Evolutionary conservation across 768 basidiomycete genomes (phyloP).

Genomic region (Pisolithus albus): DNA sequence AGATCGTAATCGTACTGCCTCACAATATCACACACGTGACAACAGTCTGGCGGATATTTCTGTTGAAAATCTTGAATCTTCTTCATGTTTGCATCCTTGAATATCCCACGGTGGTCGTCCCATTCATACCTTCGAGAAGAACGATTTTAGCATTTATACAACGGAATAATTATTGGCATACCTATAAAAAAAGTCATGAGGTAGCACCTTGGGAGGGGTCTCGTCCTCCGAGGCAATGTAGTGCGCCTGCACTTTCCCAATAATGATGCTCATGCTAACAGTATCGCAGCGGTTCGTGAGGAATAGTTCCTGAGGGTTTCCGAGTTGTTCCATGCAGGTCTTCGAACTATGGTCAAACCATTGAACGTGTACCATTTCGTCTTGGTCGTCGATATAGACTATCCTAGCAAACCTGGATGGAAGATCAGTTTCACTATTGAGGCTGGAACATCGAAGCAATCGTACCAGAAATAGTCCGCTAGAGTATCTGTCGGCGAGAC

Average conservation of each 20-base stretch:
- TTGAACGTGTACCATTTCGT: conserved; percentile 51
- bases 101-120: conserved; percentile 38
- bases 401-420: conserved; percentile 61
- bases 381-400: conserved; percentile 40
- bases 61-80: conserved; percentile 8
- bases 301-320: conserved; percentile 60
- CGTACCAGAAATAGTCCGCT: conserved; percentile 60
- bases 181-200: conserved; percentile 54
- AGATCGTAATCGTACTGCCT: conserved; percentile 29
- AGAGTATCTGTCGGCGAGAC: conserved; percentile 36
- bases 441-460: not conserved
- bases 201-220: conserved; percentile 18
- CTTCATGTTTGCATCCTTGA: conserved; percentile 34
- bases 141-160: not conserved
- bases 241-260: conserved; percentile 44
- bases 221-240: conserved; percentile 22
- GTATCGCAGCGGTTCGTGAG: conserved; percentile 48
- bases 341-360: conserved; percentile 70
- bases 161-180: conserved; percentile 18
- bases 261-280: conserved; percentile 33
- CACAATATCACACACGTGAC: conserved; percentile 38
- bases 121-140: conserved; percentile 42
- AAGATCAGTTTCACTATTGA: not conserved
- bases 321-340: conserved; percentile 55
- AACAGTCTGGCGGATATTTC: conserved; percentile 42